Evolutionary conservation across 2,329 filamentous ascomycete genomes (phyloP).

Genomic region (Albifimbria verrucaria): DNA sequence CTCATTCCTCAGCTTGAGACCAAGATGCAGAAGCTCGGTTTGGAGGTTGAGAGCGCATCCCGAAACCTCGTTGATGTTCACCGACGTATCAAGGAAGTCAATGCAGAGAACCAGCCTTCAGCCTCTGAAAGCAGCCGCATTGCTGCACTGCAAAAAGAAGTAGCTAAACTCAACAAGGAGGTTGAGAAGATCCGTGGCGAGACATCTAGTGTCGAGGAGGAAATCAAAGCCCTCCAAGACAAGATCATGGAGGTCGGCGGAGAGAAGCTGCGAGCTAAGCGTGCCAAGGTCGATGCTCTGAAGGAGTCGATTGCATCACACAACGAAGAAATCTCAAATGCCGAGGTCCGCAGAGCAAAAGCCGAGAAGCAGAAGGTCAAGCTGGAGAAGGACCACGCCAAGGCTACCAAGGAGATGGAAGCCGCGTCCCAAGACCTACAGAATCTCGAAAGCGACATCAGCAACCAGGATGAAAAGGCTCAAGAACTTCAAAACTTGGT

Average conservation of each 20-base stretch:
- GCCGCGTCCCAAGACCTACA: conserved; percentile 70
- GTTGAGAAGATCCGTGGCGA: conserved; percentile 77
- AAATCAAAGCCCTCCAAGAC: conserved; percentile 89
- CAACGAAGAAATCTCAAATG: conserved; percentile 77
- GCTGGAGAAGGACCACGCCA: conserved; percentile 76
- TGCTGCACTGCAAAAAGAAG: conserved; percentile 70
- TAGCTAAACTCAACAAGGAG: conserved; percentile 71
- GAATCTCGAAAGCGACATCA: conserved; percentile 73
- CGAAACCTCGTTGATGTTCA: conserved; percentile 82
- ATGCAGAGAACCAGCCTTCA: conserved; percentile 75
- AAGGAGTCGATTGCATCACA: conserved; percentile 82
- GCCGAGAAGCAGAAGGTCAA: conserved; percentile 90
- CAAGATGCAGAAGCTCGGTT: conserved; percentile 81
- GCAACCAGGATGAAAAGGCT: conserved; percentile 71
- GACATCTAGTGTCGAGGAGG: conserved; percentile 84
- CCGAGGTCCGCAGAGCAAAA: conserved; percentile 86
- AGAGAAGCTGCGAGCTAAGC: conserved; percentile 85
- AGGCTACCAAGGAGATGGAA: conserved; percentile 76
- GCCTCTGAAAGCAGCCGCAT: conserved; percentile 76
- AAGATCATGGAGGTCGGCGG: conserved; percentile 99
- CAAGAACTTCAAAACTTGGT: conserved; percentile 70
- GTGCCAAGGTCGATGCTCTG: conserved; percentile 82
- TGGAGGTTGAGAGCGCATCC: conserved; percentile 85
- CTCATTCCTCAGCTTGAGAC: conserved; percentile 84
- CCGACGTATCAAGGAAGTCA: conserved; percentile 80